phyloP scores from a whole-genome alignment of 2,329 filamentous ascomycete species.

The Fusarium piperis region DNA sequence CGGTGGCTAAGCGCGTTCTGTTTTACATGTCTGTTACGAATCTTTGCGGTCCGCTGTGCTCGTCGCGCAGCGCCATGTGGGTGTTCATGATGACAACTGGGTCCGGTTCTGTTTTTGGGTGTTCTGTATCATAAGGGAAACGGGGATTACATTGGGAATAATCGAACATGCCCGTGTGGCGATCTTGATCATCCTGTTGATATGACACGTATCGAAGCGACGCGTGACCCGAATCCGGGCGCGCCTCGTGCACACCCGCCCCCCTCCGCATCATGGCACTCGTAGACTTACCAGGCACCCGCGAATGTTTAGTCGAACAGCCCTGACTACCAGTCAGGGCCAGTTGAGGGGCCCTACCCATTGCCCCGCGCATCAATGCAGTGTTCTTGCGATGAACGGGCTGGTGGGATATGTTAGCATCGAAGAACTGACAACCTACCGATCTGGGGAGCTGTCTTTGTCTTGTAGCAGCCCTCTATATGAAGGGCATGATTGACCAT shows the following conservation, averaged over 20 bases:
- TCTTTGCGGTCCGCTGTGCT: slow-evolving; percentile 37
- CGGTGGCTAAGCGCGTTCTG: slow-evolving; percentile 72
- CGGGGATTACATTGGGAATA: slow-evolving; percentile 50
- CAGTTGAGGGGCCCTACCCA: not conserved
- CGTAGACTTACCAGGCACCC: too few relatives aligned
- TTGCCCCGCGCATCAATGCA: not conserved
- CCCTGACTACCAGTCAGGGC: not conserved
- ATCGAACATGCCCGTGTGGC: slow-evolving; percentile 44
- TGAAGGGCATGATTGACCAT: not conserved
- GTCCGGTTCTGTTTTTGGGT: slow-evolving; percentile 55
- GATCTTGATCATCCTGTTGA: slow-evolving; percentile 32
- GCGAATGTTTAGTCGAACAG: not conserved
- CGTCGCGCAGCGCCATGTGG: slow-evolving; percentile 39
- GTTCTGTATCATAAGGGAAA: slow-evolving; percentile 58
- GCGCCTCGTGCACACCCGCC: not conserved
- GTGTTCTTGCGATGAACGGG: not conserved
- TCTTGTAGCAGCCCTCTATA: not conserved
- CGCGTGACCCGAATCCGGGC: not conserved
- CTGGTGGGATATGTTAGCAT: not conserved
- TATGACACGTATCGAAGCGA: not conserved
- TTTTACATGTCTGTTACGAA: slow-evolving; percentile 51
- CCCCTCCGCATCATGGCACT: not conserved
- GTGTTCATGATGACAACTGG: slow-evolving; percentile 56
- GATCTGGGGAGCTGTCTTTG: not conserved
- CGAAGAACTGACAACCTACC: not conserved